Base-by-base conservation (phyloP, 768 basidiomycete genomes). In the Kwoniella sp. region DNA sequence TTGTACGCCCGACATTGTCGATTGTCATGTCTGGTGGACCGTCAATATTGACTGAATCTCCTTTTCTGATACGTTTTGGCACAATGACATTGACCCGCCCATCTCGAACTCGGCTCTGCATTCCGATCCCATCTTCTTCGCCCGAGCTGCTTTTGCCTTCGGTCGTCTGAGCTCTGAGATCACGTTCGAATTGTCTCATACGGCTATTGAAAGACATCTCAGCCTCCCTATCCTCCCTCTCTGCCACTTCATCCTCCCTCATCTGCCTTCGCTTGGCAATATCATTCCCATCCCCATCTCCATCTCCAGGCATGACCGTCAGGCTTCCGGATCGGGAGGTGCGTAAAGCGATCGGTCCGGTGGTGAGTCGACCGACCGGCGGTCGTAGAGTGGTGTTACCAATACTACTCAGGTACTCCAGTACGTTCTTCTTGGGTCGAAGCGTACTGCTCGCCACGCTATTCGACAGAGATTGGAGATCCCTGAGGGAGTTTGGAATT, bases 371-470 rank as follows among this genome's bases (percentile, higher is more conserved):
- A 5, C 10, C 48, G 25, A 49, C 17, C 5, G 48, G 48, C 2
- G 48, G 58, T 44, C 37, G 47, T 7, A 58, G 21, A 0, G 58
- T 52, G 15, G 58, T 50, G 22, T 53, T 17, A 2, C 49, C 58
- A 1, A 60, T n/a, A 25, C 48, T 49, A 22, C 40, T 15, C 40
- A 44, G 17, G 40, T 44, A 44, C 40, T 44, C 40, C 40, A 44
- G 17, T 9, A 44, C 40, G 40, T 44, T 15, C 17, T 24, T 10
- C 25, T 22, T 26, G 5, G 48, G 48, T 2, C 25, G 48, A 22
- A 49, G 48, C 8, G 48, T 49, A 9, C 48, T 24, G 25, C 22
- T 8, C 22, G 21, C 22, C 25, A 49, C 48, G 48, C 48, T 49
- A 10, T 26, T 49, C 22, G 48, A 22, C 7, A 49, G 21, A 5